Evolutionary conservation across 345 rosid genomes (phyloP).

Genomic region (Ceriops decandra): DNA sequence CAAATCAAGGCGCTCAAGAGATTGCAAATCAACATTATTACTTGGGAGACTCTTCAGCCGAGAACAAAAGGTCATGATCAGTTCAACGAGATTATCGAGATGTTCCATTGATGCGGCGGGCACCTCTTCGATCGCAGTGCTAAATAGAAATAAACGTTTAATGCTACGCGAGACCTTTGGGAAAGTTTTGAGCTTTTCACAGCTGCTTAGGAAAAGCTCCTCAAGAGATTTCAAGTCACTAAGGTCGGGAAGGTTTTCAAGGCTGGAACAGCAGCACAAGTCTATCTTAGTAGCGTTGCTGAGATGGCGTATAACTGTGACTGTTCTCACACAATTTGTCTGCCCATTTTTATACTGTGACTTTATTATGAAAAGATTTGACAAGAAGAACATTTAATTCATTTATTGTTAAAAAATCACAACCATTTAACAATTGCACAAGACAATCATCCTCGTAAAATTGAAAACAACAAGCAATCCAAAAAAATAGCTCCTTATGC

Average conservation of each 20-base stretch:
- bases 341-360: too few species aligned
- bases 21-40: conserved; percentile 14
- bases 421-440: background rate
- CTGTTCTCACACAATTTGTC: conserved; percentile 1
- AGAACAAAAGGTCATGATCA: conserved; percentile 21
- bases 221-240: conserved; percentile 29
- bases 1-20: conserved; percentile 21
- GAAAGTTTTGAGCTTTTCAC: conserved; percentile 26
- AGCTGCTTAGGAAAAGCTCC: conserved; percentile 18
- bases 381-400: background rate
- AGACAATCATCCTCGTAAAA: background rate
- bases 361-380: too few species aligned
- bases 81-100: conserved; percentile 16
- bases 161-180: conserved; percentile 25
- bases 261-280: conserved; percentile 25
- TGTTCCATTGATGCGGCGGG: conserved; percentile 18
- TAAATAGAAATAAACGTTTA: conserved; percentile 18
- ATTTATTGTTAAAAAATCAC: background rate
- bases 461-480: conserved; percentile 7
- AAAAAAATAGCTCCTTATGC: background rate
- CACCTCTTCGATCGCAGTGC: conserved; percentile 26
- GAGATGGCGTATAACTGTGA: background rate
- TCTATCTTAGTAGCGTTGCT: too few species aligned
- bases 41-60: conserved; percentile 25
- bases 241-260: conserved; percentile 23